These are phyloP conservation scores for Heimioporus sp. DNA, from an alignment of 768 basidiomycete genomes.

Conservation along the genomic window DNA sequence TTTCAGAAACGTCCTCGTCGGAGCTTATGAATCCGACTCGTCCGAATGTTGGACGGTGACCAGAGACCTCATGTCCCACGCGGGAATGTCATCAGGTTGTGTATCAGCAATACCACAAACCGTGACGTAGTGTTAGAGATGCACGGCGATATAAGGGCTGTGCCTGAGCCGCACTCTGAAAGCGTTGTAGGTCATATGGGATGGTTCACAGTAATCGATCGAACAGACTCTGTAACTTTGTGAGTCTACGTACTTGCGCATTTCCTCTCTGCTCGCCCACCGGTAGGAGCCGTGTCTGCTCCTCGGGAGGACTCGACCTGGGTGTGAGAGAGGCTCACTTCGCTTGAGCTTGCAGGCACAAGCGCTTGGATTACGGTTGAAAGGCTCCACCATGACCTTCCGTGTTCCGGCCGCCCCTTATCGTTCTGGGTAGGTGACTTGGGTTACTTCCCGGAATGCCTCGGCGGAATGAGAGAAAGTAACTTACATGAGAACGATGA, in stretches of 20 bases:
- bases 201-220: too few relatives aligned
- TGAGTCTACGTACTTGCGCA: background rate
- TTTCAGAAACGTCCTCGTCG: too few relatives aligned
- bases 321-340: background rate
- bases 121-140: too few relatives aligned
- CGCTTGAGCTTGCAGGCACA: background rate
- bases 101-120: too few relatives aligned
- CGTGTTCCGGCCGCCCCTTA: slow-evolving; percentile 17
- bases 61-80: background rate
- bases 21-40: background rate
- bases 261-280: background rate
- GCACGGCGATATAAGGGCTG: too few relatives aligned
- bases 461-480: slow-evolving; percentile 12
- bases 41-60: background rate
- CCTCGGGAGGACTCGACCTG: background rate
- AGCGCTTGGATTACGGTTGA: background rate
- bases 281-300: background rate
- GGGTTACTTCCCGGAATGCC: slow-evolving; percentile 1
- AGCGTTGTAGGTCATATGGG: too few relatives aligned
- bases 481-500: background rate
- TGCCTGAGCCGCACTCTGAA: too few relatives aligned
- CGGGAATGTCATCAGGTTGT: too few relatives aligned
- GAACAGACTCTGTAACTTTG: too few relatives aligned
- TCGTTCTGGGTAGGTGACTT: slow-evolving; percentile 3
- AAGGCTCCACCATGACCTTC: background rate